Base-by-base conservation (phyloP, 148 eudicot genomes). In the Cornus kousa region DNA sequence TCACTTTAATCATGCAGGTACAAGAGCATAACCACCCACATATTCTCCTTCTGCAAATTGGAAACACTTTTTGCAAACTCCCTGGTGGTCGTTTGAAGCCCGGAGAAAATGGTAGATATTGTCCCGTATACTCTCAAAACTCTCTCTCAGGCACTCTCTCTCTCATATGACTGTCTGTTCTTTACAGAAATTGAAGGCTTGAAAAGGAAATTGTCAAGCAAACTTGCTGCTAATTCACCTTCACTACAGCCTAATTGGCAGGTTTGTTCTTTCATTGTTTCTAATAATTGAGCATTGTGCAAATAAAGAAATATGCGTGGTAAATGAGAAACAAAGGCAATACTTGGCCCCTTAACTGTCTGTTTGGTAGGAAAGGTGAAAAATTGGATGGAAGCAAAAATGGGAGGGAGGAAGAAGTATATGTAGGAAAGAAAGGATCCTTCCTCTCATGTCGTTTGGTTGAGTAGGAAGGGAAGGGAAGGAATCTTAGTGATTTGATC, bases 11-110 rank as follows among this genome's bases (percentile, higher is more conserved):
- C 33, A 31, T 73, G 28, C 93, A 94, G 97, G 97, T 92, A 31
- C 98, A 92, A 83, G 97, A 92, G 85, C 97, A 94, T 81, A 94
- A 89, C 77, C 90, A 87, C 85, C 97, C 94, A 12, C 93, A 93
- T 40, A 81, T 91, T 77, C 91, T 94, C 82, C 93, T 94, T 64
- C 84, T 94, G 79, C 94, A 94, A 94, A 92, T 88, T 75, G 95
- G 97, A 32, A 88, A 92, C 76, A 88, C 94, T 9, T 91, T 92
- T 80, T 92, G 93, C 86, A 91, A 94, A 77, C 97, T 94, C 75
- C 98, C 98, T 37, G 98, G 98, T 62, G 98, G 98, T 46, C 93
- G 97, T 43, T 71, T 94, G 85, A 94, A 89, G 85, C 97, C 98
- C 68, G 98, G 97, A 67, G 97, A 94, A 88, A 91, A 90, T 84